These are phyloP conservation scores for Arachnopeziza araneosa DNA, from an alignment of 2,329 filamentous ascomycete genomes.

Conservation along the genomic window DNA sequence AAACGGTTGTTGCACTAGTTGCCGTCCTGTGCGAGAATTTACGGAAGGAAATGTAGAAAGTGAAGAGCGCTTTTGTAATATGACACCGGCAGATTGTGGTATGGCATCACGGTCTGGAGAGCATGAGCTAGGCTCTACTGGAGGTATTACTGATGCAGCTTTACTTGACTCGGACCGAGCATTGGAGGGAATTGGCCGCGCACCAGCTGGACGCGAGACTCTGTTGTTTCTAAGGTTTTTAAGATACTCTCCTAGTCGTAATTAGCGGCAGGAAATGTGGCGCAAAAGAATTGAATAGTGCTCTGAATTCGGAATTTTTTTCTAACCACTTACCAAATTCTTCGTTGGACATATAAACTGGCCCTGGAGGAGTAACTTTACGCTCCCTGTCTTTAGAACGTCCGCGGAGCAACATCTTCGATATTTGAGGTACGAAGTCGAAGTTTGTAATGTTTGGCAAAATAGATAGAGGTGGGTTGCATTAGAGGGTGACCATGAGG, in stretches of 20 bases:
- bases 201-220: constrained; percentile 62
- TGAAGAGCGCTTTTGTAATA: constrained; percentile 24
- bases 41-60: constrained; percentile 27
- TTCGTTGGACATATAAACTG: constrained; percentile 60
- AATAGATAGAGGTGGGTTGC: not conserved
- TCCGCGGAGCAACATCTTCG: constrained; percentile 21
- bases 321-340: constrained; percentile 51
- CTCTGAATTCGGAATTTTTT: not conserved
- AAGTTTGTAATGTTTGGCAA: not conserved
- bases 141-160: constrained; percentile 4
- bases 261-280: not conserved
- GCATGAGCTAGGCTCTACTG: not conserved
- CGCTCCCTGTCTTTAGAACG: constrained; percentile 34
- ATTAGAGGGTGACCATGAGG: not conserved
- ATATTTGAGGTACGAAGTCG: not conserved
- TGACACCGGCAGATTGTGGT: constrained; percentile 24
- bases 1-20: constrained; percentile 23
- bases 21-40: constrained; percentile 26
- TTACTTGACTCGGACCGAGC: constrained; percentile 33
- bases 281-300: constrained; percentile 7
- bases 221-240: constrained; percentile 65
- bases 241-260: constrained; percentile 59
- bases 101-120: constrained; percentile 13
- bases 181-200: constrained; percentile 54
- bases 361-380: constrained; percentile 56